These are phyloP conservation scores for Trichoderma oligosporum DNA, from an alignment of 2,329 filamentous ascomycete species.

Conservation along the genomic window DNA sequence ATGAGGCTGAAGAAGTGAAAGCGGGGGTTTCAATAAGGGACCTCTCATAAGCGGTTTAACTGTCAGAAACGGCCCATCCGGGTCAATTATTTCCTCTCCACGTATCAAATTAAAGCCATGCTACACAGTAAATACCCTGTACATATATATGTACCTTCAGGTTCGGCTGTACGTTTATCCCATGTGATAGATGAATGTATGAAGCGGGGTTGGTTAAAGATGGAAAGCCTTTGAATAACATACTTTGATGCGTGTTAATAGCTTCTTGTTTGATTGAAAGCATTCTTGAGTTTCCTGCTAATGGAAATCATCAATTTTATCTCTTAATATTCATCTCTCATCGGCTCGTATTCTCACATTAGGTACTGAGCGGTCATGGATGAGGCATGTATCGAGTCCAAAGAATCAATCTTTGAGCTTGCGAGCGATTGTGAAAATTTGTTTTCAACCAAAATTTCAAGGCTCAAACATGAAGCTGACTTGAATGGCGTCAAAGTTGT, in stretches of 20 bases:
- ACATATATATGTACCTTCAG: background rate
- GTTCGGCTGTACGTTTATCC: background rate
- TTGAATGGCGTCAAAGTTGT: slow-evolving; percentile 6
- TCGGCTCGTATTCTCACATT: background rate
- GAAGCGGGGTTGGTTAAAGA: background rate
- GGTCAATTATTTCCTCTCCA: background rate
- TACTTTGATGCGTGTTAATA: background rate
- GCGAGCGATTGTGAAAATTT: background rate
- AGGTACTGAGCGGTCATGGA: background rate
- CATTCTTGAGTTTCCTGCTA: background rate
- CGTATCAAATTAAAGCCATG: background rate
- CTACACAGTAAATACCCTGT: background rate
- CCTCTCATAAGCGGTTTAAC: background rate
- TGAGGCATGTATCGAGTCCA: background rate
- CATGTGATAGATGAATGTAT: background rate
- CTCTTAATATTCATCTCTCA: background rate
- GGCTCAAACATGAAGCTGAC: background rate
- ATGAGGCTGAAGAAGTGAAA: slow-evolving; percentile 8
- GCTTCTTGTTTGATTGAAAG: background rate
- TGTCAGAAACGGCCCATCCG: background rate
- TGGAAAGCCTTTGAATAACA: no score
- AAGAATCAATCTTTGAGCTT: background rate
- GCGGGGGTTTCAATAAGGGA: background rate
- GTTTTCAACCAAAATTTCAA: background rate
- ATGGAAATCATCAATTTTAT: no score